phyloP scores from a whole-genome alignment of 352 stramenopile genomes.

The Phytophthora crassamura region DNA sequence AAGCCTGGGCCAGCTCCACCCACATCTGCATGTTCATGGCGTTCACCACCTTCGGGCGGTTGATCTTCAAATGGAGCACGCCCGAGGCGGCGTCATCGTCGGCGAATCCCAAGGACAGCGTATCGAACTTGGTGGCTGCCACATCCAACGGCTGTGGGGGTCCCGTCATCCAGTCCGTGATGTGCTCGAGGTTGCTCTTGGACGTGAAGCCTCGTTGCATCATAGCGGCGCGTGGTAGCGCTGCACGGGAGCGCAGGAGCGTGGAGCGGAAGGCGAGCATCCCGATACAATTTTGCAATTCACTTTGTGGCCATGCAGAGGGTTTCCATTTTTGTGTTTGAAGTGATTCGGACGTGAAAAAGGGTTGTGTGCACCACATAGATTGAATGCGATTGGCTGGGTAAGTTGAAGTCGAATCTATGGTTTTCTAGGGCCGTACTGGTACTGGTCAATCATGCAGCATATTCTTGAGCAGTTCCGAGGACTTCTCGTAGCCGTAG shows the following conservation, averaged over 20 bases:
- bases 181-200: conserved; percentile 55
- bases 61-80: conserved; percentile 82
- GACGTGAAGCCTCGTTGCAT: conserved; percentile 17
- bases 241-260: conserved; percentile 14
- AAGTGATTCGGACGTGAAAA: conserved; percentile 16
- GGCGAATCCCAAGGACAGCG: conserved; percentile 43
- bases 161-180: conserved; percentile 66
- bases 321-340: too few species aligned
- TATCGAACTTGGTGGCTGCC: conserved; percentile 56
- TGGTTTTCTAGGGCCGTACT: conserved; percentile 13
- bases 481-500: conserved; percentile 85
- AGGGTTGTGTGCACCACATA: conserved; percentile 17
- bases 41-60: conserved; percentile 86
- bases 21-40: conserved; percentile 93
- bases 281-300: not conserved
- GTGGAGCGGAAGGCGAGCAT: conserved; percentile 23
- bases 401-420: conserved; percentile 28
- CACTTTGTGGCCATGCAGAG: conserved; percentile 4
- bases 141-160: conserved; percentile 47
- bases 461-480: conserved; percentile 66
- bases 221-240: not conserved
- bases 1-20: conserved; percentile 76
- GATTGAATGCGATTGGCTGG: conserved; percentile 22
- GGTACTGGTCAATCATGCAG: conserved; percentile 29
- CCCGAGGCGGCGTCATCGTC: conserved; percentile 47